Conservation (phyloP, 176 grass and related monocot genomes). For the Musa itinerans region DNA sequence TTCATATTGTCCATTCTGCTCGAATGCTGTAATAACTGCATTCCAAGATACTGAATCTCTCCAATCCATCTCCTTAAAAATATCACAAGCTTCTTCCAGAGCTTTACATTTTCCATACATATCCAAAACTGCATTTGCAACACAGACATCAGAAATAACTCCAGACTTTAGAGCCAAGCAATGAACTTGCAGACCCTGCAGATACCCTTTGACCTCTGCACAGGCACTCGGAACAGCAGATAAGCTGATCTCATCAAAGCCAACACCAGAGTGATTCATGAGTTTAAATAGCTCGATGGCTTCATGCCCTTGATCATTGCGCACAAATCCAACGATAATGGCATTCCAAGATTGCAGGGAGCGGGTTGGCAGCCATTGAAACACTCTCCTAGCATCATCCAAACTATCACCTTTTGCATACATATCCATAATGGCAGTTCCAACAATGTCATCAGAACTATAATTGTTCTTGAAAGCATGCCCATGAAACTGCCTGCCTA, state of each 20-base stretch:
- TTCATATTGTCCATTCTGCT: conserved; percentile 56
- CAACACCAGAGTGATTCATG: conserved; percentile 41
- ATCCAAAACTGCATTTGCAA: conserved; percentile 66
- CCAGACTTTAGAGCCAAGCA: conserved; percentile 56
- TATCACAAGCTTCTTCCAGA: conserved; percentile 41
- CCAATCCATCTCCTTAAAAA: conserved; percentile 63
- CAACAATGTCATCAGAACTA: conserved; percentile 49
- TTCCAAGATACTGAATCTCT: conserved; percentile 86
- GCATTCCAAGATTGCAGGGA: conserved; percentile 64
- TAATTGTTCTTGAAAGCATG: conserved; percentile 77
- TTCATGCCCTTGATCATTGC: conserved; percentile 35
- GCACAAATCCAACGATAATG: conserved; percentile 72
- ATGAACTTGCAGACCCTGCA: conserved; percentile 59
- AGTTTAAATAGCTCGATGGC: conserved; percentile 52
- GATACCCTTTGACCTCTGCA: conserved; percentile 48
- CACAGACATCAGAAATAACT: conserved; percentile 45
- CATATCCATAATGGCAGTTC: conserved; percentile 76
- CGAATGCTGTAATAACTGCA: conserved; percentile 61
- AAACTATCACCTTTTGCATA: conserved; percentile 58
- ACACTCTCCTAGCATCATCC: conserved; percentile 52
- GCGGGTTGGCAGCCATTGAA: conserved; percentile 47
- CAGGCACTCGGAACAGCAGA: conserved; percentile 67
- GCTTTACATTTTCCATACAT: conserved; percentile 86
- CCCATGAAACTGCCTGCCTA: conserved; percentile 51
- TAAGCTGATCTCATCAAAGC: conserved; percentile 60